Evolutionary conservation across 805 yeast species (phyloP).

Genomic region (Zygosaccharomyces gambellarensis): DNA sequence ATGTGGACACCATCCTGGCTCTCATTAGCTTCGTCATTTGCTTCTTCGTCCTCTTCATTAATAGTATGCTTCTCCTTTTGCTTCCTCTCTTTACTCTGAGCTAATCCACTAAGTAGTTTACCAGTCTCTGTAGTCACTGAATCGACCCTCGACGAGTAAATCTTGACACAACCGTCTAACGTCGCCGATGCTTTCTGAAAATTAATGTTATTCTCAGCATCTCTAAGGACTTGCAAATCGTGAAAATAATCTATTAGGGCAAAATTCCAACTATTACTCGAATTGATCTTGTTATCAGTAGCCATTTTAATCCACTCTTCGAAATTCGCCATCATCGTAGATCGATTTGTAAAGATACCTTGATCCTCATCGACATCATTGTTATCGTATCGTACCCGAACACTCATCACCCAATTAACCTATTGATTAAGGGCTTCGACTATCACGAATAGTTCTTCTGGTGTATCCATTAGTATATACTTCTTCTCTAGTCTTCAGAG

Average conservation of each 20-base stretch:
- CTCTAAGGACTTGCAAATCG: slow-evolving; percentile 68
- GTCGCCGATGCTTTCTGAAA: slow-evolving; percentile 90
- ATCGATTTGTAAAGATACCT: slow-evolving; percentile 33
- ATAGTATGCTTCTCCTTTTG: slow-evolving; percentile 19
- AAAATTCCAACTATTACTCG: slow-evolving; percentile 83
- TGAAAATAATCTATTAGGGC: slow-evolving; percentile 89
- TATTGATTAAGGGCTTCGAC: background rate
- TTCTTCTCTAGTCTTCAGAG: background rate
- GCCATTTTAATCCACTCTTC: slow-evolving; percentile 82
- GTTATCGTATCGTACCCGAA: slow-evolving; percentile 17
- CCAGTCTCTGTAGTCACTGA: slow-evolving; percentile 91
- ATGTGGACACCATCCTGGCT: slow-evolving; percentile 23
- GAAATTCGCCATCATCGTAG: slow-evolving; percentile 49
- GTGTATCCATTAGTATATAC: background rate
- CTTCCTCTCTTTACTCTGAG: slow-evolving; percentile 38
- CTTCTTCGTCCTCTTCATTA: slow-evolving; percentile 22
- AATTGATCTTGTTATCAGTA: slow-evolving; percentile 77
- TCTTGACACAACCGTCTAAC: slow-evolving; percentile 89
- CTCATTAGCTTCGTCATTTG: slow-evolving; percentile 19
- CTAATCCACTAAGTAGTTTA: slow-evolving; percentile 68
- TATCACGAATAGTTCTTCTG: background rate
- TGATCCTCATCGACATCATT: slow-evolving; percentile 21
- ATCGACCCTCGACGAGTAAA: slow-evolving; percentile 85
- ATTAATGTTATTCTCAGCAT: slow-evolving; percentile 70
- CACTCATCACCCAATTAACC: slow-evolving; percentile 13